phyloP scores from a whole-genome alignment of 345 rosid species.

The Rhodomyrtus tomentosa region DNA sequence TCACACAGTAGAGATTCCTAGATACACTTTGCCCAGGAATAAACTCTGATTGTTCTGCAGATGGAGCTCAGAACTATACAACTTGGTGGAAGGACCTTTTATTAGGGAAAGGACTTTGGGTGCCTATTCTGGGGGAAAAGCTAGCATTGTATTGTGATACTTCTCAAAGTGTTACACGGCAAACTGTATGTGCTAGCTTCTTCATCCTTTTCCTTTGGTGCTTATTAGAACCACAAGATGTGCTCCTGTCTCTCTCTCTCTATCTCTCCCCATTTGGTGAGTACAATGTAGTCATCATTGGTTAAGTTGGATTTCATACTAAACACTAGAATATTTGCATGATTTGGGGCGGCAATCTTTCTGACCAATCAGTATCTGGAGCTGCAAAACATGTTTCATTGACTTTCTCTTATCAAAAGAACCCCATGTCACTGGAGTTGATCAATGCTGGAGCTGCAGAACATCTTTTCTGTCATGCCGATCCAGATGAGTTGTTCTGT shows the following conservation, averaged over 20 bases:
- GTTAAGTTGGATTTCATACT: background rate
- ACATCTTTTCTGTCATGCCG: background rate
- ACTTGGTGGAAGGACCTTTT: background rate
- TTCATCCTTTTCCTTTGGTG: background rate
- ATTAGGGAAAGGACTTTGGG: background rate
- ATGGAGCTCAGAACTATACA: background rate
- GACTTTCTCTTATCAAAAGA: background rate
- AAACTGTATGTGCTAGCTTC: background rate
- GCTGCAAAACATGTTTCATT: background rate
- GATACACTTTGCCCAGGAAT: background rate
- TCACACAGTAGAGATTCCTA: background rate
- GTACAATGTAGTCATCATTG: background rate
- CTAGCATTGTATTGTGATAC: background rate
- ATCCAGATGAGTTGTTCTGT: background rate
- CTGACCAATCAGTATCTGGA: background rate
- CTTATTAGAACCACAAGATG: too few relatives aligned
- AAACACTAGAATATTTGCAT: background rate
- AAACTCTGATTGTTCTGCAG: background rate
- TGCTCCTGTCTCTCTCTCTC: background rate
- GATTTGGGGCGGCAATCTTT: background rate
- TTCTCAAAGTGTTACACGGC: background rate
- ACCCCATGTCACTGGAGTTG: background rate
- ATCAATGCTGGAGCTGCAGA: background rate
- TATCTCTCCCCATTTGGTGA: background rate
- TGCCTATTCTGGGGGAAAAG: background rate